Percentiles rank a stretch among this genome's conserved stretches.
phyloP scores from a whole-genome alignment of 495 filamentous ascomycete genomes.

The Trichocladium antarcticum region DNA sequence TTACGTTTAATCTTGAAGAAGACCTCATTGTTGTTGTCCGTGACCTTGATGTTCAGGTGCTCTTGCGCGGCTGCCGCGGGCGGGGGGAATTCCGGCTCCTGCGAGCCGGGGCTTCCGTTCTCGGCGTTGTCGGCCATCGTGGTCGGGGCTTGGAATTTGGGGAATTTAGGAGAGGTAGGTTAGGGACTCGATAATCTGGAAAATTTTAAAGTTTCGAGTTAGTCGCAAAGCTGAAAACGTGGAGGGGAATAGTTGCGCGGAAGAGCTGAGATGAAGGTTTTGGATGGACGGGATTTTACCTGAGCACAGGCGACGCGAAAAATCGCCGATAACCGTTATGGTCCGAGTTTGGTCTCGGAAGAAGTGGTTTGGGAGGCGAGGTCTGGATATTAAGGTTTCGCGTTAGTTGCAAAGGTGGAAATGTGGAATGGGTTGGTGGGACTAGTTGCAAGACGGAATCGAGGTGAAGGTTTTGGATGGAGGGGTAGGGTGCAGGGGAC shows the following conservation, averaged over 20 bases:
- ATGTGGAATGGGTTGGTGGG: neutral
- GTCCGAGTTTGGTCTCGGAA: neutral
- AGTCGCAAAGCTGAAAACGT: too few species aligned
- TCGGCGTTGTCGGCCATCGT: slow-evolving; percentile 47
- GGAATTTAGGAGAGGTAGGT: too few species aligned
- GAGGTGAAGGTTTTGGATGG: neutral
- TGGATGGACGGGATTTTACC: too few species aligned
- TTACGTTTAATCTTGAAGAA: slow-evolving; percentile 99
- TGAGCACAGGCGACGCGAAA: too few species aligned
- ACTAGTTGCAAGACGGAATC: neutral
- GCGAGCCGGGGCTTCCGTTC: slow-evolving; percentile 48
- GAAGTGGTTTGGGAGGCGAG: neutral
- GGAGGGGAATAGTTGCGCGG: too few species aligned
- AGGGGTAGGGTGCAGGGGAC: neutral
- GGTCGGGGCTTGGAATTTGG: slow-evolving; percentile 14
- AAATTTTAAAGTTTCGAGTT: too few species aligned
- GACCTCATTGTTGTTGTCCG: slow-evolving; percentile 98
- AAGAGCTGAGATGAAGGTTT: too few species aligned
- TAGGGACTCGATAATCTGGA: too few species aligned
- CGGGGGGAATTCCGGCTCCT: slow-evolving; percentile 25
- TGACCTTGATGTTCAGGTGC: slow-evolving; percentile 99
- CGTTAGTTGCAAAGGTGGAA: neutral
- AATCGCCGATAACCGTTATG: too few species aligned
- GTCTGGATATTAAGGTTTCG: neutral
- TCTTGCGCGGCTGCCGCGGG: slow-evolving; percentile 77